Evolutionary conservation across 1,284 basidiomycete genomes (phyloP).

Genomic region (Entoloma clypeatum): DNA sequence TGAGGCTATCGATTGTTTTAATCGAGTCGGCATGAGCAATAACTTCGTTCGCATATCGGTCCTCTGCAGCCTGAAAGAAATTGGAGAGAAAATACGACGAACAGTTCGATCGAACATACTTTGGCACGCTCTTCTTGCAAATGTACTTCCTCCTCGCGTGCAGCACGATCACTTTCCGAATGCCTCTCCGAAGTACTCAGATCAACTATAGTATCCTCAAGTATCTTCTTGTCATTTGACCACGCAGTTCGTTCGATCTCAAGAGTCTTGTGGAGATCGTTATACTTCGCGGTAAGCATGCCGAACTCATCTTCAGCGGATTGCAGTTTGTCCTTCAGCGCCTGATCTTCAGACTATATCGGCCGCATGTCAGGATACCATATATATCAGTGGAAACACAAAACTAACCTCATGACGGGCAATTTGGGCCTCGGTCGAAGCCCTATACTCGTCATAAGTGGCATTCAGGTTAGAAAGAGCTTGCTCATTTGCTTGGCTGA

Average conservation of each 20-base stretch:
- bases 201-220: conserved; percentile 76
- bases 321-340: conserved; percentile 61
- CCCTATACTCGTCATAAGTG: conserved; percentile 78
- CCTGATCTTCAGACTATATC: conserved; percentile 62
- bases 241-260: conserved; percentile 67
- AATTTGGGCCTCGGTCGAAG: conserved; percentile 62
- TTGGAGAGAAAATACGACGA: conserved; percentile 2
- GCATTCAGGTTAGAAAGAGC: conserved; percentile 67
- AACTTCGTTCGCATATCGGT: conserved; percentile 78
- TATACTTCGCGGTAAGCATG: conserved; percentile 46
- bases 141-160: conserved; percentile 62
- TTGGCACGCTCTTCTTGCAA: conserved; percentile 69
- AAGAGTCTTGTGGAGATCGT: conserved; percentile 60
- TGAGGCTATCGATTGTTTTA: conserved; percentile 64
- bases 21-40: conserved; percentile 80
- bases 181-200: conserved; percentile 66
- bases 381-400: neutral
- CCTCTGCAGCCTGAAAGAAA: conserved; percentile 62
- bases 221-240: conserved; percentile 72
- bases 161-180: conserved; percentile 57
- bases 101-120: conserved; percentile 32
- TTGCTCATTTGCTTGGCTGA: conserved; percentile 77
- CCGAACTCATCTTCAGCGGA: conserved; percentile 55
- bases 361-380: conserved; percentile 4
- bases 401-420: conserved; percentile 59